Conservation (phyloP, 2,329 filamentous ascomycete genomes). For the Aureobasidium mangrovei region DNA sequence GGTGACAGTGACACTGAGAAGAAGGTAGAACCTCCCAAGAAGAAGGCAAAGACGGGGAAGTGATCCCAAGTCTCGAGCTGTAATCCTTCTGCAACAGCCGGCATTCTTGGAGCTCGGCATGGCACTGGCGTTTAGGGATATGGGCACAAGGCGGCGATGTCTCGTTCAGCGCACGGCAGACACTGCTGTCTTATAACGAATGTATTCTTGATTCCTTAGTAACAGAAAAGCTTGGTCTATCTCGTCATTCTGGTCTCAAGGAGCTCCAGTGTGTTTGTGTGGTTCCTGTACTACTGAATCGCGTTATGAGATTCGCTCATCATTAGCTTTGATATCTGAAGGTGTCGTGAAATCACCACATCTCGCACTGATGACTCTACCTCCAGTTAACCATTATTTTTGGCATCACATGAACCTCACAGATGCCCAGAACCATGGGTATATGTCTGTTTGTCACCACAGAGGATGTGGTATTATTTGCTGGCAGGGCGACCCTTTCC, state of each 20-base stretch:
- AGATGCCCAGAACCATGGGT: no score
- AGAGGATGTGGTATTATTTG: neutral
- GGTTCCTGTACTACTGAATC: no score
- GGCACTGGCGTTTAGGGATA: slow-evolving; percentile 10
- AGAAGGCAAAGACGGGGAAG: slow-evolving; percentile 48
- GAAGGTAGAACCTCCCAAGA: slow-evolving; percentile 52
- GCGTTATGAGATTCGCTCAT: no score
- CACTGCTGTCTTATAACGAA: neutral
- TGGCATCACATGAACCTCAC: no score
- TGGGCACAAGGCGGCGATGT: neutral
- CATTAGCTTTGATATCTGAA: no score
- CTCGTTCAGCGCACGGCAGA: neutral
- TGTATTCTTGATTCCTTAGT: neutral
- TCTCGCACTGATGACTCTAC: no score
- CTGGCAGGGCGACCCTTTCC: neutral
- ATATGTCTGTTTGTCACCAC: no score
- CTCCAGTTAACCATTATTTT: no score
- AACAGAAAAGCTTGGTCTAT: neutral
- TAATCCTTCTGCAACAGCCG: neutral
- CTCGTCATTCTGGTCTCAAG: no score
- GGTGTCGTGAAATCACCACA: no score
- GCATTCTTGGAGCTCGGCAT: neutral
- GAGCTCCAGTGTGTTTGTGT: no score
- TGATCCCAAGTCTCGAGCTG: neutral
- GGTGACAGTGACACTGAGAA: slow-evolving; percentile 41